These are phyloP conservation scores for Aspergillus unguis DNA, from an alignment of 2,329 filamentous ascomycete species.

Conservation along the genomic window DNA sequence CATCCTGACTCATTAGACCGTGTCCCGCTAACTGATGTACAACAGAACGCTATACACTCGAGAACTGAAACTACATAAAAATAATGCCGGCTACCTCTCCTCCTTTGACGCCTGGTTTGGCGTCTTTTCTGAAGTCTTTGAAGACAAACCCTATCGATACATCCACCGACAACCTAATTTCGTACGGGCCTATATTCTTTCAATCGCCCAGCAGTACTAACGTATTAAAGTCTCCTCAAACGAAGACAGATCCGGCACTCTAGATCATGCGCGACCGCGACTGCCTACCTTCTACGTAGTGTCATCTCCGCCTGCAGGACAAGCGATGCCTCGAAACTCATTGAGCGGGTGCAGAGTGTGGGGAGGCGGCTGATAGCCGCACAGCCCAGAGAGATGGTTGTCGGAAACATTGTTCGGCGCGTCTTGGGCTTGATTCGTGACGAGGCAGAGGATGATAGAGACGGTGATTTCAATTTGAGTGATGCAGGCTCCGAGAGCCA, in stretches of 20 bases:
- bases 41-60: not conserved
- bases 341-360: conserved; percentile 74
- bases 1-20: conserved; percentile 1
- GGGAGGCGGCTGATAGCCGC: conserved; percentile 76
- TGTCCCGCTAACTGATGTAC: conserved; percentile 5
- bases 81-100: conserved; percentile 57
- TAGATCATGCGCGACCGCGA: conserved; percentile 85
- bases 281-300: conserved; percentile 80
- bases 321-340: conserved; percentile 71
- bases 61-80: not conserved
- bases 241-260: conserved; percentile 84
- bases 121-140: conserved; percentile 74
- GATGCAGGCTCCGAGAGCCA: conserved; percentile 58
- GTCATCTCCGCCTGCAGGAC: conserved; percentile 81
- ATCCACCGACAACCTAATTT: conserved; percentile 78
- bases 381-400: conserved; percentile 84
- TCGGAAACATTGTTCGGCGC: conserved; percentile 89
- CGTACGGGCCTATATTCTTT: conserved; percentile 53
- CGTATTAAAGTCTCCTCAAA: conserved; percentile 68
- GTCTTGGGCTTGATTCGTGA: conserved; percentile 88
- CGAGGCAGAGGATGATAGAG: conserved; percentile 77
- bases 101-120: conserved; percentile 67
- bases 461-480: conserved; percentile 58
- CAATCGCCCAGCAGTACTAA: conserved; percentile 13
- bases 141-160: conserved; percentile 73